Base-by-base conservation (phyloP, 768 basidiomycete genomes). In the Dioszegia crocea region DNA sequence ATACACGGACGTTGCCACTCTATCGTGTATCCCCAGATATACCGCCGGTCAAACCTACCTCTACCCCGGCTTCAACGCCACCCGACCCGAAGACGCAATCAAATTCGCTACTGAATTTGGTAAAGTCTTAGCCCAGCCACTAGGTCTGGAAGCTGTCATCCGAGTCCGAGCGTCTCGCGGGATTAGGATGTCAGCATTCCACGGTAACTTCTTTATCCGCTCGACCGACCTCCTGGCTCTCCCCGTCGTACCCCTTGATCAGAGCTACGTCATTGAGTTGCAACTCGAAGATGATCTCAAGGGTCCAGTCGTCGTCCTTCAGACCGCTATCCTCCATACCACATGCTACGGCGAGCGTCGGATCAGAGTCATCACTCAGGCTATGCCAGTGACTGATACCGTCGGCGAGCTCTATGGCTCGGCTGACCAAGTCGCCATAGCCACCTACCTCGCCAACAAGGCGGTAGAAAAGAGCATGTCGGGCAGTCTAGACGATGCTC, bases 41-140 rank as follows among this genome's bases (percentile, higher is more conserved):
- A 99, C 96, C 10, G 90, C 92, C 55, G 96, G 96, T 39, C 91
- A 97, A 76, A 96, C 93, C 0, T 98, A 91, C 80, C 93, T 93
- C 75, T 99, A 98, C 76, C 96, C 94, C 39, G 91, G 91, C 3
- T 99, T 99, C 82, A 98, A 93, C 71, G 96, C 96, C 11, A 84
- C 85, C 1, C 84, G 91, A 41, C 84, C 90, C 2, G 96, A 99
- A 76, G 96, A 99, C 73, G 96, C 96, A 2, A 82, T 96, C 79
- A 98, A 98, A 78, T 98, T 99, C 70, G 93, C 94, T 0, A 92
- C 94, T 64, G 96, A 98, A 74, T 93, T 98, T 69, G 91, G 92
- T 21, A 86, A 89, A 68, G 88, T 96, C 3, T 76, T 99, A 56
- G 88, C 92, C 10, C 89, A 87, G 82, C 90, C 92, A 4, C 89